Evolutionary conservation across 2,329 filamentous ascomycete species (phyloP).

Genomic region (Parasarocladium wereldwijsianum): DNA sequence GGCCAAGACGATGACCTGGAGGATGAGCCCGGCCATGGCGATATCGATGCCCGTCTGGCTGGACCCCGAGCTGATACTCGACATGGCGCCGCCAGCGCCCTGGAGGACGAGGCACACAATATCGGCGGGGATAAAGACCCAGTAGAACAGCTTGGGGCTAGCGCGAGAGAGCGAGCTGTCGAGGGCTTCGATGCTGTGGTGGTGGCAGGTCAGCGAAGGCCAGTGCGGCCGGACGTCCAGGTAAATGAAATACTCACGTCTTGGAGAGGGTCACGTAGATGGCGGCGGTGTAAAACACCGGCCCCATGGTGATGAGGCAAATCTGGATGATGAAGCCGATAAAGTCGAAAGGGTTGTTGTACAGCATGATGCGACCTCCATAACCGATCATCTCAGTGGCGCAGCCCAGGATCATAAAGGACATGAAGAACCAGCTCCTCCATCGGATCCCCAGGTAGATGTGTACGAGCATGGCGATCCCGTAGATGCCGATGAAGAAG

Average conservation of each 20-base stretch:
- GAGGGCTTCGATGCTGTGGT: constrained; percentile 22
- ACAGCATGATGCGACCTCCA: constrained; percentile 38
- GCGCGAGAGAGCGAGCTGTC: constrained; percentile 24
- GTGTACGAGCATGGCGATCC: constrained; percentile 30
- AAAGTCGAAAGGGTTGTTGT: constrained; percentile 41
- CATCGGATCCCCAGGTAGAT: constrained; percentile 23
- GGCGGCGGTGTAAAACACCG: constrained; percentile 36
- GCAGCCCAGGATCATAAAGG: constrained; percentile 37
- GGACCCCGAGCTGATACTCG: constrained; percentile 26
- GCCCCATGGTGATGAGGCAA: constrained; percentile 24
- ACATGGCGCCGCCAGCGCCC: constrained; percentile 38
- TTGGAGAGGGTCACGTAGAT: constrained; percentile 47
- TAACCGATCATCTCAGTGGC: constrained; percentile 48
- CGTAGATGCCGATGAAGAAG: constrained; percentile 26
- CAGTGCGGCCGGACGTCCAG: not conserved
- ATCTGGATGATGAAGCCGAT: constrained; percentile 49
- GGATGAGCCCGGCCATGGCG: constrained; percentile 35
- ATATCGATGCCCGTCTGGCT: constrained; percentile 25
- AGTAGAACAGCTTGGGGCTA: constrained; percentile 24
- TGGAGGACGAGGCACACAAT: constrained; percentile 39
- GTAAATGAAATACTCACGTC: constrained; percentile 12
- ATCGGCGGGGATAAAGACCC: constrained; percentile 36
- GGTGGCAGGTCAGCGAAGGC: not conserved
- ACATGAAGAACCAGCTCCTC: constrained; percentile 27
- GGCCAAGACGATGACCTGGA: constrained; percentile 41